phyloP scores from a whole-genome alignment of 495 filamentous ascomycete genomes.

The Penicillium ochrochloron region DNA sequence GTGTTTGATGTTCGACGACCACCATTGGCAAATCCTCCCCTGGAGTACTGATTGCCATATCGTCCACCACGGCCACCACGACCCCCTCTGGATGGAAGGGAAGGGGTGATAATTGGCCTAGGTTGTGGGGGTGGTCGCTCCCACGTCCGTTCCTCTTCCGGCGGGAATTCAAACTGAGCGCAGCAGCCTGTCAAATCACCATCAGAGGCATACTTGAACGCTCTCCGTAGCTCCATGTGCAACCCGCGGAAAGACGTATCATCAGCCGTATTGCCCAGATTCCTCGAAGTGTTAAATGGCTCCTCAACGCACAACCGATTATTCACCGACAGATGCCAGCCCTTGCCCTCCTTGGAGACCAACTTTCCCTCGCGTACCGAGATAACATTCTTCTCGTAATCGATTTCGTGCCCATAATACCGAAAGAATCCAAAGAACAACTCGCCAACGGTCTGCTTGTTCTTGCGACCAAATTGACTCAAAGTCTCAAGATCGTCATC shows the following conservation, averaged over 20 bases:
- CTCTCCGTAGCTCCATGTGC: slow-evolving; percentile 85
- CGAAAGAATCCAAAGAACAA: slow-evolving; percentile 93
- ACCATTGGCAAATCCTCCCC: slow-evolving; percentile 44
- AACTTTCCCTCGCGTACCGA: slow-evolving; percentile 86
- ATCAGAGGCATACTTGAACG: slow-evolving; percentile 78
- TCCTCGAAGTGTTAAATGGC: slow-evolving; percentile 91
- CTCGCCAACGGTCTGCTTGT: slow-evolving; percentile 80
- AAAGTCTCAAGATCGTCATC: slow-evolving; percentile 81
- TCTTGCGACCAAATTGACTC: slow-evolving; percentile 72
- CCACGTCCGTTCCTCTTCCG: slow-evolving; percentile 77
- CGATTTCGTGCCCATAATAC: slow-evolving; percentile 89
- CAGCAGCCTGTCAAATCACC: slow-evolving; percentile 80
- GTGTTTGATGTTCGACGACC: slow-evolving; percentile 61
- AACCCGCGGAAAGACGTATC: slow-evolving; percentile 90
- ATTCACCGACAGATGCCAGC: slow-evolving; percentile 76
- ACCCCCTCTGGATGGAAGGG: slow-evolving; percentile 51
- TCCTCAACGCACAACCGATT: slow-evolving; percentile 94
- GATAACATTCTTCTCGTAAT: slow-evolving; percentile 82
- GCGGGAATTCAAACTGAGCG: slow-evolving; percentile 81
- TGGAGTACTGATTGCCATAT: slow-evolving; percentile 50
- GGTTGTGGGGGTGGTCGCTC: slow-evolving; percentile 71
- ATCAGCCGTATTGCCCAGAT: slow-evolving; percentile 95
- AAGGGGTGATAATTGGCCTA: slow-evolving; percentile 61
- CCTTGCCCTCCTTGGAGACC: slow-evolving; percentile 84
- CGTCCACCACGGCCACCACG: slow-evolving; percentile 63